Base-by-base conservation (phyloP, 2,329 filamentous ascomycete species). In the Verticillium nubilum region DNA sequence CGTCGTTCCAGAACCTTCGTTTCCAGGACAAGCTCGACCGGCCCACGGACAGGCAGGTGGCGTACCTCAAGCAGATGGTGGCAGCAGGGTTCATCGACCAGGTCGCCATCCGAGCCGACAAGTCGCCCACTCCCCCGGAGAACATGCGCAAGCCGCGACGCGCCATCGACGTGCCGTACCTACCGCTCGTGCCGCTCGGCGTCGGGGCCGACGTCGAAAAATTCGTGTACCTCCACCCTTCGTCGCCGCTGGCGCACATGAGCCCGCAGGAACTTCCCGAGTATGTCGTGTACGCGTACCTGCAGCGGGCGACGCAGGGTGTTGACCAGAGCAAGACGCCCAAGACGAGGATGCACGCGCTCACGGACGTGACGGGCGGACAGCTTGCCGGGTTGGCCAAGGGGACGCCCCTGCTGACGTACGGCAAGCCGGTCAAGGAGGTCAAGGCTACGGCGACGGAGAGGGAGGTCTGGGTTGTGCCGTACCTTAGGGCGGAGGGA, bases 31-130 rank as follows among this genome's bases (percentile, higher is more conserved):
- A 80, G 66, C 77, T 89, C 2, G 78, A 82, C 54, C 78, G 80
- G 0, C 86, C 86, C 0, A 83, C 84, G 0, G 77, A 86, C 6
- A 89, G 87, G 65, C 88, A 92, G 69, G 78, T 96, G 28, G 87
- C 87, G 54, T 86, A 91, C 1, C 79, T 99, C 28, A 96, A 96
- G 72, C 91, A 97, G 70, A 96, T 98, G 76, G 87, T 91, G 25
- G 91, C 94, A 0, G 89, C 92, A 0, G 95, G 94, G 1, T 98
- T 97, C 76, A 86, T 98, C 68, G 95, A 99, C 73, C 90, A 97
- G 66, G 84, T 99, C 47, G 95, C 95, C 53, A 92, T 98, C 66
- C 90, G 95, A 61, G 91, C 91, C 4, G 94, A 99, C 72, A 79
- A 92, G n/a, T 82, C 91, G 0, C 91, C 92, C 0, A 82, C 81